Evolutionary conservation across 192 early-diverging fungal species (phyloP), one percentile per base, ranked within the genome.

Genomic region (Backusella mclennaniae): DNA sequence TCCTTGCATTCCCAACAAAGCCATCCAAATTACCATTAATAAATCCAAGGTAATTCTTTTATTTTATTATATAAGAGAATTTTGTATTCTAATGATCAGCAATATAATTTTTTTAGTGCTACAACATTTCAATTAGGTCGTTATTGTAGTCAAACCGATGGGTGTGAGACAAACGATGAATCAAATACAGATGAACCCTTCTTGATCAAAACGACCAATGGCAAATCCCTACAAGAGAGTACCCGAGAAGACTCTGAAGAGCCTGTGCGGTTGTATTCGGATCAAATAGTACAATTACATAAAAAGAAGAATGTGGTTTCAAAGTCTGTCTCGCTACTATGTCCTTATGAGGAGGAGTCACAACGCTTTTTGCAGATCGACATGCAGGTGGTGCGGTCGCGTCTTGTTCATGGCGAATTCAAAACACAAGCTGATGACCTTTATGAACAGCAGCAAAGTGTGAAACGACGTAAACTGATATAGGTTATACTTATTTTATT

Each of bases 1-100:
- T 95, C 72, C 87, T 96, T 39, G 87, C 91, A 63, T 80, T 96
- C 75, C 93, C 93, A 1, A 79, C 79, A 15, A 76, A 81, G 31
- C 80, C 80, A 26, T 69, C 81, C 0, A 84, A 81, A 26, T 63
- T 29, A 63, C 56, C 56, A 14, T 29, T 63, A 14, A 12, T 63
- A 26, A 63, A 63, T 63, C 3, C 56, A 63, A 63, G 56, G 56
- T 63, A 63, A 4, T 63, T 63, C 9, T 63, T 53, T 29, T 63
- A 63, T 39, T 39, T 11, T 39, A 11, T 39, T 39, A 63, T 26
- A 63, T 8, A 63, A 63, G 3, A 63, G 9, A 29, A 63, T 1
- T 29, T 53, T 26, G 7, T 29, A 29, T 23, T 63, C 3, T 33
- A 29, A 23, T 49, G 46, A 63, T 63, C 26, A 26, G n/a, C 56